These are phyloP conservation scores for Aspergillus brasiliensis DNA, from an alignment of 2,329 filamentous ascomycete species.

Conservation along the genomic window DNA sequence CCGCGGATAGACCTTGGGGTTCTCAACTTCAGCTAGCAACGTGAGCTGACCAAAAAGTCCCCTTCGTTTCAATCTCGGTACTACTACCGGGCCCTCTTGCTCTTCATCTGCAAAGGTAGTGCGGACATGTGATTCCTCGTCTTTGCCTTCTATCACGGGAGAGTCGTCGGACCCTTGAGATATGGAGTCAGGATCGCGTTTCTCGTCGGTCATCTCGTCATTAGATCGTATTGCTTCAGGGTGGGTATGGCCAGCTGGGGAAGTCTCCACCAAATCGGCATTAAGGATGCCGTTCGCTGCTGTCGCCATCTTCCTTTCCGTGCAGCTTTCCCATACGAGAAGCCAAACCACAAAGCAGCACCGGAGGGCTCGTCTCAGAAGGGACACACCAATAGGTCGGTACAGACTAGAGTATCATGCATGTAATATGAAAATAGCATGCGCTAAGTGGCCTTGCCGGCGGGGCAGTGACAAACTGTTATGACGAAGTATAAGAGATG, in stretches of 20 bases:
- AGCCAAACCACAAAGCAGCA: background rate
- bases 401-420: background rate
- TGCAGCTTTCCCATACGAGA: background rate
- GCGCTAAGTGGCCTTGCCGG: background rate
- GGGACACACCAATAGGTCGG: background rate
- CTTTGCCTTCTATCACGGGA: slow-evolving; percentile 21
- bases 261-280: background rate
- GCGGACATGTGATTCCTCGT: slow-evolving; percentile 23
- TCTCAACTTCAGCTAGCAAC: slow-evolving; percentile 75
- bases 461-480: background rate
- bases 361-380: background rate
- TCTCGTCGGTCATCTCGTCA: background rate
- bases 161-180: slow-evolving; percentile 13
- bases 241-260: background rate
- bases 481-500: background rate
- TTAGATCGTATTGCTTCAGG: background rate
- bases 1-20: slow-evolving; percentile 71
- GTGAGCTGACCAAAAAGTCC: slow-evolving; percentile 73
- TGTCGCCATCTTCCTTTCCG: background rate
- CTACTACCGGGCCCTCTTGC: slow-evolving; percentile 44
- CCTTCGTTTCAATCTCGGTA: slow-evolving; percentile 61
- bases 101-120: slow-evolving; percentile 22
- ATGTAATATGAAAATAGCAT: background rate
- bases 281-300: background rate
- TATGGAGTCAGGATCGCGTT: slow-evolving; percentile 18